Percentiles rank a stretch among this genome's conserved stretches.
These are phyloP conservation scores for Phyllosticta paracitricarpa DNA, from an alignment of 2,329 filamentous ascomycete genomes.

Conservation along the genomic window DNA sequence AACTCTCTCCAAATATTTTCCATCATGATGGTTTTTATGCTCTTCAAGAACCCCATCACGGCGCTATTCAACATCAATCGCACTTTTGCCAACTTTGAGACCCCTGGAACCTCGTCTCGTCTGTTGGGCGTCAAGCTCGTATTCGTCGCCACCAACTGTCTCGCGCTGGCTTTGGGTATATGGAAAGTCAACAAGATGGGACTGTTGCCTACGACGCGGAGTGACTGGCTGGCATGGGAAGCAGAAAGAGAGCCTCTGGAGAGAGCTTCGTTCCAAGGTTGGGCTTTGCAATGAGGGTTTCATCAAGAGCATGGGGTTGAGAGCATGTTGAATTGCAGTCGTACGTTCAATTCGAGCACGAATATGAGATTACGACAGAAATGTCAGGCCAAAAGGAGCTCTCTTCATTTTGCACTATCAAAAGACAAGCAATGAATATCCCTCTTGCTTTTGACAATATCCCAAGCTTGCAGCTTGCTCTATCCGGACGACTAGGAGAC, in stretches of 20 bases:
- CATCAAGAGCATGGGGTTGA: background rate
- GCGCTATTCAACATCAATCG: slow-evolving; percentile 73
- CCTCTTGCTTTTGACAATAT: background rate
- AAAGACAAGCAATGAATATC: background rate
- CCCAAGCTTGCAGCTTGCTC: background rate
- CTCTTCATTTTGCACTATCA: background rate
- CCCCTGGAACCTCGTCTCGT: slow-evolving; percentile 61
- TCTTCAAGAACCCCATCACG: slow-evolving; percentile 91
- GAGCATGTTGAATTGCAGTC: background rate
- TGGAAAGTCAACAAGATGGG: slow-evolving; percentile 99
- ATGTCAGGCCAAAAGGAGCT: background rate
- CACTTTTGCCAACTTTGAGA: slow-evolving; percentile 87
- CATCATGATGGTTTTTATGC: slow-evolving; percentile 99
- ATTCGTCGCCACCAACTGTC: slow-evolving; percentile 77
- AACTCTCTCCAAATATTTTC: slow-evolving; percentile 98
- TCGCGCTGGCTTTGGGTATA: slow-evolving; percentile 74
- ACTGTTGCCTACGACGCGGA: slow-evolving; percentile 87
- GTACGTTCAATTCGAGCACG: background rate
- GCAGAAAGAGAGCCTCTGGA: slow-evolving; percentile 27
- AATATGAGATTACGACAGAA: background rate
- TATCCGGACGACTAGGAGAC: background rate
- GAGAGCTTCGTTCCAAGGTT: slow-evolving; percentile 7
- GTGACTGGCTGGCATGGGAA: slow-evolving; percentile 98
- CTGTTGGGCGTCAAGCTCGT: slow-evolving; percentile 77
- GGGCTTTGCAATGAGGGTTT: background rate